Base-by-base conservation (phyloP, 2,329 filamentous ascomycete species). In the Monascus ruber region DNA sequence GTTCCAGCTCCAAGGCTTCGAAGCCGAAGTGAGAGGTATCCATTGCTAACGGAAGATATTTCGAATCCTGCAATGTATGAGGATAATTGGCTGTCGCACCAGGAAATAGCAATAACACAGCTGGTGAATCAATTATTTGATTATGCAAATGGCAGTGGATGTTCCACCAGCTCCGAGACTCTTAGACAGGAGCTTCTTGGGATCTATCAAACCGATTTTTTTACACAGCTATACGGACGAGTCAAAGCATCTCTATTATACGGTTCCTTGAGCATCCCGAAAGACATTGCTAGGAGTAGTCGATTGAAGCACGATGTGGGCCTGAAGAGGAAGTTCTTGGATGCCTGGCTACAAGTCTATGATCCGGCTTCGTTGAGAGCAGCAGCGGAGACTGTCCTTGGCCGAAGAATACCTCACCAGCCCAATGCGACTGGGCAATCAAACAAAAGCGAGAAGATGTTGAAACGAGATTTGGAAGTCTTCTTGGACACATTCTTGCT, bases 21-120 rank as follows among this genome's bases (percentile, higher is more conserved):
- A 28, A 41, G 40, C 5, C 34, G 59, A 6, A 44, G 55, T 28
- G 40, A 50, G 6, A 59, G 65, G 36, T 77, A 75, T 49, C 71
- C 73, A 2, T 55, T 77, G 4, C 58, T 79, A 4, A 49, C 56
- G 1, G 73, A 79, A 42, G 67, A 77, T 46, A 62, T 80, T 25
- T 58, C 63, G 2, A 69, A 71, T 35, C 67, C 75, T n/a, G 66
- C 71, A 38, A 63, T 81, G 46, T 79, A 79, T 52, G 76, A 80
- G 49, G 75, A 79, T 34, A 66, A 71, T 40, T 81, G 77, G 76
- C 69, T 81, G 31, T 66, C 63, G 8, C 71, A 79, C 43, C 76
- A 81, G 50, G 77, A 81, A 50, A 61, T 73, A 24, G 71, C 74
- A 31, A 70, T 81, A 34, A 74, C 74, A 0, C 76, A 79, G 50